These are phyloP conservation scores for Orbilia javanica DNA, from an alignment of 2,329 filamentous ascomycete genomes.

Conservation along the genomic window DNA sequence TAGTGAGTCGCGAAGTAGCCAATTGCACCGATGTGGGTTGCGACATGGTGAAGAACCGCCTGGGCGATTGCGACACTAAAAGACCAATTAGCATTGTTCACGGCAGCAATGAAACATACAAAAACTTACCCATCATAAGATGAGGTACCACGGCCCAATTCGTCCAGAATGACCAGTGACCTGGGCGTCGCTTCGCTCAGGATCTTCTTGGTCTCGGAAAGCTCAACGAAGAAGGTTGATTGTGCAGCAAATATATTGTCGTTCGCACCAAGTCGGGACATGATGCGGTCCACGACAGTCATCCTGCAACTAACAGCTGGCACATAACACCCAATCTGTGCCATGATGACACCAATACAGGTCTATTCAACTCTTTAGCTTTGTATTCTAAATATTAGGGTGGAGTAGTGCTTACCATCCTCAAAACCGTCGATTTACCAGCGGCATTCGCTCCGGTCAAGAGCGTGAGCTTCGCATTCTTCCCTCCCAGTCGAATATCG, in stretches of 20 bases:
- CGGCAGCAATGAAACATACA: not conserved
- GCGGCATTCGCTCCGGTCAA: slow-evolving; percentile 97
- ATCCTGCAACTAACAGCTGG: slow-evolving; percentile 84
- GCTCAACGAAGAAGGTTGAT: slow-evolving; percentile 97
- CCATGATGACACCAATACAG: slow-evolving; percentile 96
- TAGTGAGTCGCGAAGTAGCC: slow-evolving; percentile 99
- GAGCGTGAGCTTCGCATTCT: slow-evolving; percentile 84
- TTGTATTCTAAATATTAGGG: not conserved
- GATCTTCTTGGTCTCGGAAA: slow-evolving; percentile 91
- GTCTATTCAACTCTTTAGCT: slow-evolving; percentile 70
- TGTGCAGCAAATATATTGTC: slow-evolving; percentile 99
- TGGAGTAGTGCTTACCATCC: slow-evolving; percentile 76
- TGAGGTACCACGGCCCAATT: slow-evolving; percentile 91
- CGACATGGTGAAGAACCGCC: slow-evolving; percentile 95
- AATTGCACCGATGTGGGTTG: slow-evolving; percentile 89
- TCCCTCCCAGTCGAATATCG: slow-evolving; percentile 86
- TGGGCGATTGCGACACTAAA: slow-evolving; percentile 88
- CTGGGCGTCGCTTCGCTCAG: slow-evolving; percentile 87
- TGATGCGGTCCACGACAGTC: slow-evolving; percentile 95
- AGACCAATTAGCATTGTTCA: slow-evolving; percentile 18
- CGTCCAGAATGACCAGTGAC: slow-evolving; percentile 90
- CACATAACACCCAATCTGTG: slow-evolving; percentile 93
- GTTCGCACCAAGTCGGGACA: slow-evolving; percentile 96
- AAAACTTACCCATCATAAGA: slow-evolving; percentile 78
- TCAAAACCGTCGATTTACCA: slow-evolving; percentile 93